Percentiles rank a stretch among this genome's conserved stretches.
Evolutionary conservation across 1,139 yeast genomes (phyloP).

Genomic region (Taphrina communis): DNA sequence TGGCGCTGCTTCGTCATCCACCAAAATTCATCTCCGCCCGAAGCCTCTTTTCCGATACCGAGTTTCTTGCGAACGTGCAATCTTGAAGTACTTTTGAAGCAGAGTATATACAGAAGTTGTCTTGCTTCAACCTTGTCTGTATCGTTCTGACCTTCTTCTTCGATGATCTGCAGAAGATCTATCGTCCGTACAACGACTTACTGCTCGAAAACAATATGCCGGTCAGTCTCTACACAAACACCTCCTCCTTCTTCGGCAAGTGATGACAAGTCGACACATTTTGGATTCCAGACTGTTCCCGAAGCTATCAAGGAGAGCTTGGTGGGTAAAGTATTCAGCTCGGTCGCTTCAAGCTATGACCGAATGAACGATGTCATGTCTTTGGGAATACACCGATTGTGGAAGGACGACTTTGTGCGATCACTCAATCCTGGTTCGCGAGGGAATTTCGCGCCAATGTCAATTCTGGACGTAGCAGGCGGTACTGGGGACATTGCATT

Average conservation of each 20-base stretch:
- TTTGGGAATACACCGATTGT: slow-evolving; percentile 87
- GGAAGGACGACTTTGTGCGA: slow-evolving; percentile 91
- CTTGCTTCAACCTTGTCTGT: no score
- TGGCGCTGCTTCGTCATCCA: slow-evolving; percentile 17
- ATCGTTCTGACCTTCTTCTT: no score
- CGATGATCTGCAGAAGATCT: not conserved
- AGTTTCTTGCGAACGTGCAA: not conserved
- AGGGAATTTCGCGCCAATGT: slow-evolving; percentile 59
- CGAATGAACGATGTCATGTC: slow-evolving; percentile 99
- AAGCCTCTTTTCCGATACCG: not conserved
- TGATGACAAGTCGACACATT: slow-evolving; percentile 70
- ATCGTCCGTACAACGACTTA: not conserved
- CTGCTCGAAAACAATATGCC: not conserved
- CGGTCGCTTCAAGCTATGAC: slow-evolving; percentile 93
- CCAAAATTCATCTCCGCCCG: slow-evolving; percentile 9
- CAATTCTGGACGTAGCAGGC: slow-evolving; percentile 95
- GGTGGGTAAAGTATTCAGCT: slow-evolving; percentile 88
- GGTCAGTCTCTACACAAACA: slow-evolving; percentile 28
- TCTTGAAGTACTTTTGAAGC: no score
- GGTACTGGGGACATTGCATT: slow-evolving; percentile 99
- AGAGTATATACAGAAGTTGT: no score
- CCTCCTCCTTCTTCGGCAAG: slow-evolving; percentile 41
- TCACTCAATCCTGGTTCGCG: slow-evolving; percentile 85
- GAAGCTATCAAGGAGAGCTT: slow-evolving; percentile 80
- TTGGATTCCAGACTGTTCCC: slow-evolving; percentile 86